These are phyloP conservation scores for Blepharisma undulans DNA, from an alignment of 169 alveolate genomes.

Conservation along the genomic window DNA sequence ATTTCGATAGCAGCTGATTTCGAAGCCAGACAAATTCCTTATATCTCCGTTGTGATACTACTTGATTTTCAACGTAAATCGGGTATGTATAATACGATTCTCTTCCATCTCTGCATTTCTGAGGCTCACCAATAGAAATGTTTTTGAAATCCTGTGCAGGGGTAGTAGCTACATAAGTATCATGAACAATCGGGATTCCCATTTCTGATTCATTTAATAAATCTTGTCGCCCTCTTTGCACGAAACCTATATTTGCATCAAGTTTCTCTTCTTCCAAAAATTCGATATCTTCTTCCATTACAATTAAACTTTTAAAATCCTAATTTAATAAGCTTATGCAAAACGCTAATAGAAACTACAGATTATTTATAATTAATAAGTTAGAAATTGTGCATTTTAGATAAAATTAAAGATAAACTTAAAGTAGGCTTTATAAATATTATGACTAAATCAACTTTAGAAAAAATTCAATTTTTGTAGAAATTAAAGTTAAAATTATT, in stretches of 20 bases:
- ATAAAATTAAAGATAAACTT: too few species aligned
- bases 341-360: too few species aligned
- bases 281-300: background rate
- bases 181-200: background rate
- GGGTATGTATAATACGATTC: background rate
- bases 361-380: too few species aligned
- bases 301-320: background rate
- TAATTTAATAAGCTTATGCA: too few species aligned
- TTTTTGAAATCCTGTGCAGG: background rate
- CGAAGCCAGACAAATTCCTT: background rate
- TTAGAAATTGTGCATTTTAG: too few species aligned
- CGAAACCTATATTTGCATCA: background rate
- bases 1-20: background rate
- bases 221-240: background rate
- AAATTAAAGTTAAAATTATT: too few species aligned
- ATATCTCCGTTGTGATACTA: background rate
- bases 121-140: background rate
- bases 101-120: slow-evolving; percentile 2
- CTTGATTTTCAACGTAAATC: background rate
- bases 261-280: slow-evolving; percentile 2
- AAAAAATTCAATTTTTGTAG: background rate
- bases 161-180: background rate
- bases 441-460: too few species aligned
- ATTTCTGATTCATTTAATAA: background rate
- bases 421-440: too few species aligned